Percentiles rank a stretch among this genome's conserved stretches.
Conservation (phyloP, 768 basidiomycete genomes). For the Cyathus striatus region DNA sequence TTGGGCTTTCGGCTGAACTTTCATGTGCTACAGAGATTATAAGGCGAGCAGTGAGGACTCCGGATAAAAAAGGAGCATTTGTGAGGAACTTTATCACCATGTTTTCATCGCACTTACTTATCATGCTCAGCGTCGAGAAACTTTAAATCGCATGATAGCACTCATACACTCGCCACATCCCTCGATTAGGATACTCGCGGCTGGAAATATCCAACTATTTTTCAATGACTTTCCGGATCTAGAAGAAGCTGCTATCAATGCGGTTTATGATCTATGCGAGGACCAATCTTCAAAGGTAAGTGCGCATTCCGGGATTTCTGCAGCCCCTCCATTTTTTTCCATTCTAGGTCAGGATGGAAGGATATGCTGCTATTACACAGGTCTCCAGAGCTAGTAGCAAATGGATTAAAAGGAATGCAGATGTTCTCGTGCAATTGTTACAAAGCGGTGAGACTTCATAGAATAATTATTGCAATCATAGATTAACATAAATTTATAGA, state of each 20-base stretch:
- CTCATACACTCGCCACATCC: constrained; percentile 44
- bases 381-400: constrained; percentile 42
- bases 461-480: not conserved
- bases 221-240: constrained; percentile 66
- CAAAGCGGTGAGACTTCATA: constrained; percentile 56
- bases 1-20: too few species aligned
- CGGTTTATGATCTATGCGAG: constrained; percentile 76
- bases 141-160: constrained; percentile 48
- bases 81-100: not conserved
- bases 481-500: constrained; percentile 29
- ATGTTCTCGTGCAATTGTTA: constrained; percentile 70
- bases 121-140: constrained; percentile 39
- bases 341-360: constrained; percentile 60
- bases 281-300: constrained; percentile 52
- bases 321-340: too few species aligned
- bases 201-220: constrained; percentile 49
- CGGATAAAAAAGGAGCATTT: constrained; percentile 11
- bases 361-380: constrained; percentile 55
- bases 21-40: constrained; percentile 36
- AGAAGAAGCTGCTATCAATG: constrained; percentile 72
- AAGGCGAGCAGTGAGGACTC: constrained; percentile 34
- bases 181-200: constrained; percentile 51
- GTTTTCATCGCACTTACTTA: not conserved
- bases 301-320: not conserved
- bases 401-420: constrained; percentile 67